Base-by-base conservation (phyloP, 306 rosid species). In the Pyrus betulifolia region DNA sequence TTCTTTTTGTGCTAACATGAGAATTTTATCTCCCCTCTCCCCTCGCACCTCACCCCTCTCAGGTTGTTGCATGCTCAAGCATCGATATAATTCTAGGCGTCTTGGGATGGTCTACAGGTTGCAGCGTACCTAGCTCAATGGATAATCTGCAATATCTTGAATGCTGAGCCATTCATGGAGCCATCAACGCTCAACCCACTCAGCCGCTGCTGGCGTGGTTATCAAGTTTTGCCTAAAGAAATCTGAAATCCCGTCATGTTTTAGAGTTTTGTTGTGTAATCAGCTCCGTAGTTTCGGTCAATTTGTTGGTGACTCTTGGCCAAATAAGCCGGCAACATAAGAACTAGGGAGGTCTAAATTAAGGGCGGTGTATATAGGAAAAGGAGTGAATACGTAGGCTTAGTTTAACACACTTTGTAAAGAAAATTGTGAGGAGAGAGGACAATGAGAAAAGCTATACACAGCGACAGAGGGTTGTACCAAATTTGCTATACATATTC, bases 51-150 rank as follows among this genome's bases (percentile, higher is more conserved):
- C 51, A 67, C 77, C 52, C 72, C 74, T 31, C 76, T 61, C 91
- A 96, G 99, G 93, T 87, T 60, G 74, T 46, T 67, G 88, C 96
- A 51, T 87, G 98, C 79, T 82, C 88, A 11, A 86, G 85, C 78
- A 73, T 96, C 74, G 99, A 96, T 79, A 72, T 72, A 35, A 83
- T 89, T 79, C 79, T 85, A 27, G 98, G 98, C 45, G 98, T 92
- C 60, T 84, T 96, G 90, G 98, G 94, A 72, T 96, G 99, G 98
- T 92, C 99, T 46, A 86, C 89, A 11, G 99, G 99, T 78, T 96
- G 99, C 89, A 96, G 98, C 88, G 93, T 96, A 93, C 91, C 93
- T 27, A 86, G 86, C 84, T 65, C 89, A 81, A 76, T 67, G 72
- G 92, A 88, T 72, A 88, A 82, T 69, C 79, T 71, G n/a, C 79